A percentile compares a stretch with the other conserved stretches of the same genome.
Evolutionary conservation across 805 yeast species (phyloP).

Genomic region (Aciculoconidium aculeatum): DNA sequence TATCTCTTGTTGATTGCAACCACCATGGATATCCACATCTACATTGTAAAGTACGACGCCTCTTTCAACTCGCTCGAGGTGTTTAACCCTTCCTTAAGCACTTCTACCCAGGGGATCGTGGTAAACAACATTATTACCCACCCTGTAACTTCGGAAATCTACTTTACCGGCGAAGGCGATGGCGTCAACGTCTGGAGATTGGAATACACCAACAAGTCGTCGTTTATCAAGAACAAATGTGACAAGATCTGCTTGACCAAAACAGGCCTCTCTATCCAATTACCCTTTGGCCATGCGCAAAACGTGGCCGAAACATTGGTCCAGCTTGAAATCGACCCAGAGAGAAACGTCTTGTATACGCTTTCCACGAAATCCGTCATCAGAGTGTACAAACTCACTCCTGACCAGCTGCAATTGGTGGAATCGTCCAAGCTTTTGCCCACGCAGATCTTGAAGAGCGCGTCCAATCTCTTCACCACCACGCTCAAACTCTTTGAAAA

Average conservation of each 20-base stretch:
- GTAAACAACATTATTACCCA: slow-evolving; percentile 57
- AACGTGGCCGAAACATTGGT: slow-evolving; percentile 49
- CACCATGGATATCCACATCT: slow-evolving; percentile 67
- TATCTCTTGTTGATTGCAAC: slow-evolving; percentile 75
- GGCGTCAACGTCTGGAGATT: slow-evolving; percentile 83
- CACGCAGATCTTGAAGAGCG: slow-evolving; percentile 40
- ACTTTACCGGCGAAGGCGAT: slow-evolving; percentile 76
- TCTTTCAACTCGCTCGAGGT: slow-evolving; percentile 50
- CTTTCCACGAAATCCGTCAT: slow-evolving; percentile 78
- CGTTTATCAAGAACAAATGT: slow-evolving; percentile 83
- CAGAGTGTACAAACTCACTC: slow-evolving; percentile 62
- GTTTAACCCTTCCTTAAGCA: slow-evolving; percentile 77
- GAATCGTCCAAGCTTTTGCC: slow-evolving; percentile 37
- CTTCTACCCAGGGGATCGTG: slow-evolving; percentile 72
- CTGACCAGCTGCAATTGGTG: slow-evolving; percentile 34
- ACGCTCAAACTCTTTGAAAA: slow-evolving; percentile 44
- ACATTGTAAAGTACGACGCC: slow-evolving; percentile 57
- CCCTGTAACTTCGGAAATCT: slow-evolving; percentile 68
- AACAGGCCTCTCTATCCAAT: slow-evolving; percentile 42
- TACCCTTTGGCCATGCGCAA: slow-evolving; percentile 19
- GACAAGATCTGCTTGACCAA: slow-evolving; percentile 76
- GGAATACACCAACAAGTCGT: slow-evolving; percentile 73
- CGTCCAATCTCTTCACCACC: slow-evolving; percentile 50
- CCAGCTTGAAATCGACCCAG: slow-evolving; percentile 68
- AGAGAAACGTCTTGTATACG: slow-evolving; percentile 73